Evolutionary conservation across 176 grass and related monocot genomes (phyloP).

Genomic region (Cenchrus fungigraminus): DNA sequence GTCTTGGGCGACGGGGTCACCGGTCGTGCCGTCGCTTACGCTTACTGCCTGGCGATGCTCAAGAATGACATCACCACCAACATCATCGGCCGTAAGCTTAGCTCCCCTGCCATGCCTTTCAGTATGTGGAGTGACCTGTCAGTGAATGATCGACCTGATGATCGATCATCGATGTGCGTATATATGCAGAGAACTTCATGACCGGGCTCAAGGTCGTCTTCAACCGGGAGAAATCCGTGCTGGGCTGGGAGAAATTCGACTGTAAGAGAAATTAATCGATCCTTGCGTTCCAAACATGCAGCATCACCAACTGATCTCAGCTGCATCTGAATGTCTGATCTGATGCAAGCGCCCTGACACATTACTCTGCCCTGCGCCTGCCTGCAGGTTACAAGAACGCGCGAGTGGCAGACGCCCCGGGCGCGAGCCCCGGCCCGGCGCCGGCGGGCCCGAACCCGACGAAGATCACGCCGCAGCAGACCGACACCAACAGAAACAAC

Average conservation of each 20-base stretch:
- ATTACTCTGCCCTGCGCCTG: too few species aligned
- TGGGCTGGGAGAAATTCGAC: conserved; percentile 67
- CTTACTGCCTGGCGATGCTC: conserved; percentile 55
- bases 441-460: not conserved
- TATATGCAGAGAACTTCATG: conserved; percentile 74
- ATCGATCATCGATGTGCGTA: not conserved
- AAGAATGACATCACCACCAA: conserved; percentile 43
- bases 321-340: not conserved
- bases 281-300: not conserved
- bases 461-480: conserved; percentile 10
- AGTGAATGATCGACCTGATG: not conserved
- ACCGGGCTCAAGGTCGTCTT: conserved; percentile 64
- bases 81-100: conserved; percentile 75
- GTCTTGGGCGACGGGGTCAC: accelerated
- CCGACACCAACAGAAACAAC: not conserved
- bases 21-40: conserved; percentile 11
- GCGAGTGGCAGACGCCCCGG: not conserved
- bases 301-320: not conserved
- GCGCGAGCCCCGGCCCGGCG: conserved; percentile 22
- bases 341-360: not conserved
- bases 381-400: conserved; percentile 50
- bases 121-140: not conserved
- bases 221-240: conserved; percentile 55
- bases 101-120: not conserved
- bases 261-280: conserved; percentile 47